Percentiles rank a stretch among this genome's conserved stretches.
phyloP scores from a whole-genome alignment of 163 green algal genomes.

The Dunaliella salina region DNA sequence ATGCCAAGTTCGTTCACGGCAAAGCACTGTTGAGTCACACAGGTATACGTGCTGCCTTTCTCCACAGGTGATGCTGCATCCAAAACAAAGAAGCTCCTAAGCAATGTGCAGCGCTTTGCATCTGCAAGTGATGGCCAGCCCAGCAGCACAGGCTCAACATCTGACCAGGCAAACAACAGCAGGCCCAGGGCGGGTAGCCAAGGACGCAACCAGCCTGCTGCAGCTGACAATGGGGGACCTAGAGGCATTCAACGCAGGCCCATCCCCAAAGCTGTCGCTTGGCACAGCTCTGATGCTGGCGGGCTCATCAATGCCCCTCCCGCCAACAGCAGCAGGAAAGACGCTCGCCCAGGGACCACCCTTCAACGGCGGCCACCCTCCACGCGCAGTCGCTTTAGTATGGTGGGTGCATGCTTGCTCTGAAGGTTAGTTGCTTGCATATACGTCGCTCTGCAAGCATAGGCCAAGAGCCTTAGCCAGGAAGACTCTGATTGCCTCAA shows the following conservation, averaged over 20 bases:
- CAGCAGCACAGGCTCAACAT: not conserved
- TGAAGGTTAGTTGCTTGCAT: no score
- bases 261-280: no score
- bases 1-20: no score
- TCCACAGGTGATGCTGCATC: not conserved
- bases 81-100: not conserved
- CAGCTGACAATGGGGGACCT: no score
- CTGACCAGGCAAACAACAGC: not conserved
- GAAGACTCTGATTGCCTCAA: no score
- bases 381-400: not conserved
- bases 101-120: not conserved
- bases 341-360: not conserved
- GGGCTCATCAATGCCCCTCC: not conserved
- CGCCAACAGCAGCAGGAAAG: not conserved
- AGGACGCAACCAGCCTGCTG: not conserved
- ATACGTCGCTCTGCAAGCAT: no score
- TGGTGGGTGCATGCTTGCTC: not conserved
- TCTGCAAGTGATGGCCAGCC: not conserved
- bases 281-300: no score
- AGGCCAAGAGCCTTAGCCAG: no score
- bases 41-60: no score
- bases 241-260: not conserved
- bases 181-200: not conserved
- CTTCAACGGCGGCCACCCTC: not conserved
- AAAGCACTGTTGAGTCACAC: no score